Percentiles rank a stretch among this genome's conserved stretches.
Evolutionary conservation across 495 filamentous ascomycete genomes (phyloP).

Genomic region (Trichoderma erinaceum): DNA sequence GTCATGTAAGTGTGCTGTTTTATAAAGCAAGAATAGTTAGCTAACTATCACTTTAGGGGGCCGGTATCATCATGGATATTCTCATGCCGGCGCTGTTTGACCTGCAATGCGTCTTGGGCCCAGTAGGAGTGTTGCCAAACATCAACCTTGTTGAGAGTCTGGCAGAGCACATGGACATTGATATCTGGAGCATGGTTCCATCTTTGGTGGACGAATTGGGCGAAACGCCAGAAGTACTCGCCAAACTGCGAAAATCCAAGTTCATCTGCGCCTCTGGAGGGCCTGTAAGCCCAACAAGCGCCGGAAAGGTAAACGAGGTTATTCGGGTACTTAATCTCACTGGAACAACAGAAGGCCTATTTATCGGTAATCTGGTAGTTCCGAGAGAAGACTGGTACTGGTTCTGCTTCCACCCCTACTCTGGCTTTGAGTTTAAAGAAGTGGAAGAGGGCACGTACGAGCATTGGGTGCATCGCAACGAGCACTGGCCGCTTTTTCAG

Average conservation of each 20-base stretch:
- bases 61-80: constrained; percentile 29
- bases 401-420: constrained; percentile 26
- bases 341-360: constrained; percentile 26
- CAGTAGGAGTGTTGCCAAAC: constrained; percentile 25
- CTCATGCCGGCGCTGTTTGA: constrained; percentile 26
- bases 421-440: constrained; percentile 29
- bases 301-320: constrained; percentile 22
- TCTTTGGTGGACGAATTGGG: constrained; percentile 32
- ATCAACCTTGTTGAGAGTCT: constrained; percentile 25
- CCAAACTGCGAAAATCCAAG: constrained; percentile 24
- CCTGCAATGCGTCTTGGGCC: constrained; percentile 28
- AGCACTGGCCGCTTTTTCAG: constrained; percentile 21
- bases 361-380: constrained; percentile 24
- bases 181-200: constrained; percentile 30
- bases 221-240: constrained; percentile 24
- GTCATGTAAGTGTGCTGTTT: constrained; percentile 23
- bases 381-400: constrained; percentile 26
- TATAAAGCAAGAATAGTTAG: constrained; percentile 1
- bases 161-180: constrained; percentile 24
- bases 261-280: constrained; percentile 32
- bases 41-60: constrained; percentile 22
- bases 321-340: constrained; percentile 27
- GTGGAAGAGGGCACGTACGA: constrained; percentile 21
- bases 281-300: constrained; percentile 25
- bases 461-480: constrained; percentile 26